Conservation (phyloP, 192 early-diverging fungal species). For the Backusella luteola region DNA sequence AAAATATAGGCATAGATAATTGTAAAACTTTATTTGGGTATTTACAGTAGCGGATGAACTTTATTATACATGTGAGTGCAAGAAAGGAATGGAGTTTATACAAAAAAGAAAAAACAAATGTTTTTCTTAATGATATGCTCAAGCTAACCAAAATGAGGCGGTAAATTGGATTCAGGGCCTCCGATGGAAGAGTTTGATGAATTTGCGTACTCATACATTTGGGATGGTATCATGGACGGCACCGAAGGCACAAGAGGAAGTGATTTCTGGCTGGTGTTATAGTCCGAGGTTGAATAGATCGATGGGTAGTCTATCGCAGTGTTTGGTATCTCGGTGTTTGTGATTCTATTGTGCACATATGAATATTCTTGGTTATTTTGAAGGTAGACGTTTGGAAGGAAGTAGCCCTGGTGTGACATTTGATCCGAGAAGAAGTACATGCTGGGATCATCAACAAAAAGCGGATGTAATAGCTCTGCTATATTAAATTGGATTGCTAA, state of each 20-base stretch:
- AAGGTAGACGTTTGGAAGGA: slow-evolving; percentile 10
- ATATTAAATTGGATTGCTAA: slow-evolving; percentile 70
- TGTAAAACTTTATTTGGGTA: slow-evolving; percentile 2
- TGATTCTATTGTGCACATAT: not conserved
- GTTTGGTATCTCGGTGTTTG: not conserved
- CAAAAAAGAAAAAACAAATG: not conserved
- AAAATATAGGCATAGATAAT: not conserved
- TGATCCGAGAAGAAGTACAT: slow-evolving; percentile 53
- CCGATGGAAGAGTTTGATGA: not conserved
- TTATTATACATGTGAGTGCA: slow-evolving; percentile 5
- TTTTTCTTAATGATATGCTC: slow-evolving; percentile 7
- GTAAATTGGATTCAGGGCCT: not conserved
- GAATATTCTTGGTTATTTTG: slow-evolving; percentile 20
- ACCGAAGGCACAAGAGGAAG: not conserved
- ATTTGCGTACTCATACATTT: slow-evolving; percentile 9
- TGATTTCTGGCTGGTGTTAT: not conserved
- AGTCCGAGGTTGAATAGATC: not conserved
- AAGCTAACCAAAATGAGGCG: not conserved
- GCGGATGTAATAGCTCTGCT: slow-evolving; percentile 62
- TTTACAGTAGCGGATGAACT: slow-evolving; percentile 4
- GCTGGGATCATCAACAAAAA: slow-evolving; percentile 71
- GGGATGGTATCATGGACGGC: not conserved
- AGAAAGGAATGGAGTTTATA: not conserved
- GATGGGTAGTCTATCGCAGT: not conserved
- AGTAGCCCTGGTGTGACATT: slow-evolving; percentile 5